Evolutionary conservation across 1,284 basidiomycete genomes (phyloP), one percentile per base, ranked within the genome.

Genomic region (Sanguinoderma infundibulare): DNA sequence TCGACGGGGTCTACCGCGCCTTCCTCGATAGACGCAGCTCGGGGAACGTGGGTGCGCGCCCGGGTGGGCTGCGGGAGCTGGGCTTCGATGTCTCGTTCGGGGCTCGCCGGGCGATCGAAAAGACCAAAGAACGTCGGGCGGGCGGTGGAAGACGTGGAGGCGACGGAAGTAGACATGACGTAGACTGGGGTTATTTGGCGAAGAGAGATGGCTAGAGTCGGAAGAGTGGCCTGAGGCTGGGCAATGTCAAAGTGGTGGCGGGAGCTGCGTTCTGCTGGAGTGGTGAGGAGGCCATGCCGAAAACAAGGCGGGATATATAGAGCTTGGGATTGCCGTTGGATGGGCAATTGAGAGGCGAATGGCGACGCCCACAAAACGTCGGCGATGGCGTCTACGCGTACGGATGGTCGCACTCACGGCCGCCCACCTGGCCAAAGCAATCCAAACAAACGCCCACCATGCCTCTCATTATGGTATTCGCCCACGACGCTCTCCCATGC

Each of bases 1-100:
- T 73, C 71, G 65, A 73, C 51, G 15, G 70, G 55, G 64, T 73
- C 64, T 14, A 67, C 65, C 8, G 58, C 20, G 22, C 58, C 61
- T 24, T 65, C 66, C 35, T 58, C 60, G 24, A 44, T 20, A 22
- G 64, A 62, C 51, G 52, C 40, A 46, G n/a, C 51, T 5, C 24
- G 28, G 3, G 47, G n/a, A n/a, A n/a, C 17, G 28, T 50, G 26
- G 47, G 17, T 30, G 17, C 47, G 47, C 6, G 47, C 47, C 28
- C 26, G 26, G 47, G 30, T 34, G 28, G 47, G 26, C 14, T 17
- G 20, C 8, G 40, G 20, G 3, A 28, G 17, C 17, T 50, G 47
- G 47, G 47, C 47, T 24, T 50, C 47, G n/a, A 50, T 5, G 30
- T n/a, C n/a, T n/a, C n/a, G n/a, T n/a, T 50, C 47, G 47, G 64